Base-by-base conservation (phyloP, 2,329 filamentous ascomycete genomes). In the Aspergillus spinulosporus region DNA sequence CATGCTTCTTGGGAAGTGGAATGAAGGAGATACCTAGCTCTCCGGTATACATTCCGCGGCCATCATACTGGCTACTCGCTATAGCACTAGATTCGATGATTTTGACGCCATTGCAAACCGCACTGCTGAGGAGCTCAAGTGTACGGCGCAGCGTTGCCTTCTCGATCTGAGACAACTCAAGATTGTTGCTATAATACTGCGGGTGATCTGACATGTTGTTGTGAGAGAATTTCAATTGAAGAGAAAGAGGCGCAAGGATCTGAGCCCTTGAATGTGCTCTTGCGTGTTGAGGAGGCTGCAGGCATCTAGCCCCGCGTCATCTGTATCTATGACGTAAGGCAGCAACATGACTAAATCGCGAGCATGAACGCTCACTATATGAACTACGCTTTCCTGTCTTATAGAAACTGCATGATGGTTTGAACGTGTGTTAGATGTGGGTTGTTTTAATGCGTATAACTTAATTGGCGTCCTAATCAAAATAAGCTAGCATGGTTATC, bases 171-270 rank as follows among this genome's bases (percentile, higher is more conserved):
- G 49, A 29, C 8, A 52, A 2, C 4, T 32, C 14, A 26, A 57
- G 54, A 8, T 28, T 21, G 29, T 57, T 57, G 11, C 5, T 9
- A 31, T 57, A 49, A 28, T 49, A 57, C 12, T 44, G 49, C 2
- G 54, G 54, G 9, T n/a, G 39, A 2, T 44, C 12, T 12, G 49
- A 15, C 49, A 52, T 52, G 4, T 26, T 43, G 43, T 2, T 45
- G 4, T 7, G 8, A 3, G 12, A 3, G 6, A 3, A 3, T n/a
- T 5, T 29, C 29, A 7, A 14, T 7, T 31, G 26, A 9, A n/a
- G n/a, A 28, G 7, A 15, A 4, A 28, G 9, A 28, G 14, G 15
- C 11, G 26, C 14, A 28, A 45, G 26, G n/a, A 45, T n/a, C 31
- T 5, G 12, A 5, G n/a, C 43, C 29, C 4, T 14, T 9, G 43